These are phyloP conservation scores for Candida michaelii DNA, from an alignment of 805 yeast genomes.

Conservation along the genomic window DNA sequence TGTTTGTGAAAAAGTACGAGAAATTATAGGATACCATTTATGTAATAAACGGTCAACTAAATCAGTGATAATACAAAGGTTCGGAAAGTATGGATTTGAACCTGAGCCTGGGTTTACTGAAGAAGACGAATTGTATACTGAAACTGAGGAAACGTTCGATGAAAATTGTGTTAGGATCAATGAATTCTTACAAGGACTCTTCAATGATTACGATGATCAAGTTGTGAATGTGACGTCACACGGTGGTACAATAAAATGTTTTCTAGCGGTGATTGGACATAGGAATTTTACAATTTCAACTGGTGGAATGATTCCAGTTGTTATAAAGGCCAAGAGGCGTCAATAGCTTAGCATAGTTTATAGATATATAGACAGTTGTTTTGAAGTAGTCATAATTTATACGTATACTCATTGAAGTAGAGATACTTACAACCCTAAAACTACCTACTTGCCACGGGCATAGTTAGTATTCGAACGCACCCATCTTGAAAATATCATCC, in stretches of 20 bases:
- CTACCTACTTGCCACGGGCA: too few relatives aligned
- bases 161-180: slow-evolving; percentile 54
- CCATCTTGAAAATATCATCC: neutral
- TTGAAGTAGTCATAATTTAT: too few relatives aligned
- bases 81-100: slow-evolving; percentile 33
- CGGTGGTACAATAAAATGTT: slow-evolving; percentile 52
- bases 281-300: slow-evolving; percentile 58
- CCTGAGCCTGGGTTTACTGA: slow-evolving; percentile 39
- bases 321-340: slow-evolving; percentile 42
- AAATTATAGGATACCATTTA: slow-evolving; percentile 58
- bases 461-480: too few relatives aligned
- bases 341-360: neutral
- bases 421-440: too few relatives aligned
- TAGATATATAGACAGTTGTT: neutral
- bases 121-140: slow-evolving; percentile 46
- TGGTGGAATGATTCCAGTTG: slow-evolving; percentile 64
- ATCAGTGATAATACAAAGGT: slow-evolving; percentile 36
- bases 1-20: slow-evolving; percentile 50
- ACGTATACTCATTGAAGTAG: too few relatives aligned
- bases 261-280: slow-evolving; percentile 49
- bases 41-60: slow-evolving; percentile 58
- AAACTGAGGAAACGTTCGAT: slow-evolving; percentile 44
- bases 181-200: slow-evolving; percentile 39
- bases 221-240: slow-evolving; percentile 47
- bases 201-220: slow-evolving; percentile 20